Evolutionary conservation across 139 green algal species (phyloP), one percentile per base, ranked within the genome.

Genomic region (Chlamydomonas sp.): DNA sequence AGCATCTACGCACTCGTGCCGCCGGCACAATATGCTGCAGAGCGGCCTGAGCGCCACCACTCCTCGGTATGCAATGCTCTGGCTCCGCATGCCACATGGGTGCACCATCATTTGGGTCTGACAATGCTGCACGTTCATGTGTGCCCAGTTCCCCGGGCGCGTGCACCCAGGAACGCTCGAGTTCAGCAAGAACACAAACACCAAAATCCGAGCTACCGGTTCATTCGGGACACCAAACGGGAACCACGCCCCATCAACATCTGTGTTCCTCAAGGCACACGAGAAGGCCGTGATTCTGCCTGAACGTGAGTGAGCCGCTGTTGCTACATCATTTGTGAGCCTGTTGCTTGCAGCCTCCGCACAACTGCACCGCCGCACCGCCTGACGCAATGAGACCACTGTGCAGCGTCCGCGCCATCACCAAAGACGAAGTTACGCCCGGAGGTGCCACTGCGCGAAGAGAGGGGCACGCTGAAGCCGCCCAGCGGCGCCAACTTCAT

Each of bases 401-500:
- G 57, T 35, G 22, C 35, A 28, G 26, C 26, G 4, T 29, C 30
- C 65, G 43, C 26, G 34, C 65, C 38, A 60, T 20, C 13, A 61
- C 39, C 5, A 71, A 71, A n/a, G 39, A 61, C 43, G 5, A 61
- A 62, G 22, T 5, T 62, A 5, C 35, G 29, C 43, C 43, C 65
- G 3, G 6, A 26, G 13, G 65, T 71, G 26, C 65, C 85, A 8
- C 70, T n/a, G 20, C 63, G 67, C 26, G 73, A 79, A 2, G 88
- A 96, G 29, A 48, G 57, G 54, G 88, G 88, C 0, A 39, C 86
- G 20, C 87, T 90, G 76, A 85, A 85, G 0, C 71, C 92, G 6
- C 75, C 75, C 35, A 90, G 76, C 77, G 81, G 84, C 66, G 91
- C 91, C 48, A 88, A 95, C 77, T 95, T 88, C 75, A 84, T 95